Base-by-base conservation (phyloP, 495 filamentous ascomycete species). In the Apodospora peruviana region DNA sequence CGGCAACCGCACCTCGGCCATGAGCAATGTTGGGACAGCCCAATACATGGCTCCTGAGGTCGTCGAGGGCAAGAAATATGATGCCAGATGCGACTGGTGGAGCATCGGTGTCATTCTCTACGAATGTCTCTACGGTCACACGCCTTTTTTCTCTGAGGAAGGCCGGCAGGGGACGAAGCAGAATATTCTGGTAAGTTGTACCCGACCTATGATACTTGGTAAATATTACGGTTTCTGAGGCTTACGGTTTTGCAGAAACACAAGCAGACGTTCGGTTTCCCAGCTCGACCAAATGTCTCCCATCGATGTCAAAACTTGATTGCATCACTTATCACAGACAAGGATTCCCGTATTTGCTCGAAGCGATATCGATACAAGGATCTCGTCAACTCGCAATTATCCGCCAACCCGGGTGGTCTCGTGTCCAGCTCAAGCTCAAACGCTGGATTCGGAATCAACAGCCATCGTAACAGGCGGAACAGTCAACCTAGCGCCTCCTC, bases 41-140 rank as follows among this genome's bases (percentile, higher is more conserved):
- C 91, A 96, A 66, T 97, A 96, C 67, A 95, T 95, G 91, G 91
- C 91, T 1, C 91, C 91, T 3, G 91, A 96, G 67, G 86, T 97
- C 23, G 83, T 96, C 48, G 73, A 82, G 50, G 91, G 88, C 17
- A 78, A 90, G 42, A 67, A 75, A 22, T 96, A 97, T 61, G 91
- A 97, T 72, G 91, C 85, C 20, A 73, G 91, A 50, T 96, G 91
- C 66, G 91, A 96, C 68, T 97, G 82, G 88, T 97, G 90, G 91
- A 96, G 90, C 65, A 78, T 95, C 50, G 91, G 88, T 22, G 80
- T 96, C 44, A 96, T 97, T 58, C 62, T 96, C 29, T 97, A 86
- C 52, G 91, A 97, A 82, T 96, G 90, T 57, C 67, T 97, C 2
- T 96, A 91, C 61, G 90, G 91, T 10, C 86, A 82, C 52, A 95